A percentile compares a stretch with the other conserved stretches of the same genome.
phyloP scores from a whole-genome alignment of 2,329 filamentous ascomycete genomes.

The Triangularia setosa region DNA sequence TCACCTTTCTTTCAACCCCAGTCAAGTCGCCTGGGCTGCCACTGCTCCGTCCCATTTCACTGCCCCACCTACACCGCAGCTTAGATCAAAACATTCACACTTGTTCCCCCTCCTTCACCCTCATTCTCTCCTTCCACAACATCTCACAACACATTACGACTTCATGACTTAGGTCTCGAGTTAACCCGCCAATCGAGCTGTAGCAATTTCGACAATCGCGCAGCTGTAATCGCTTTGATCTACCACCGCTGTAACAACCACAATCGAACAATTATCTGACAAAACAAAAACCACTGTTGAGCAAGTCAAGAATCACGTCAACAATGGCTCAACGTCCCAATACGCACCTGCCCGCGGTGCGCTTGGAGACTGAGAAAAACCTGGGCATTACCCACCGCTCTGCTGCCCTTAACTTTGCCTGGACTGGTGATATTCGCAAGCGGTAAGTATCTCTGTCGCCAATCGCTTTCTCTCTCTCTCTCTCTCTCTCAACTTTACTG shows the following conservation, averaged over 20 bases:
- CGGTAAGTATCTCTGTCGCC: constrained; percentile 31
- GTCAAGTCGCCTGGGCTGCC: background rate
- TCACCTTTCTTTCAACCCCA: background rate
- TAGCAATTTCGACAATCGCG: background rate
- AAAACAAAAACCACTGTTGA: constrained; percentile 7
- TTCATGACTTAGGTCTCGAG: background rate
- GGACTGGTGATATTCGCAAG: constrained; percentile 43
- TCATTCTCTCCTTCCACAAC: too few species aligned
- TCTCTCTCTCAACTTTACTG: constrained; percentile 6
- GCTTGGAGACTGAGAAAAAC: constrained; percentile 31
- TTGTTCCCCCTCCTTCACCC: background rate
- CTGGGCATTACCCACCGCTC: constrained; percentile 42
- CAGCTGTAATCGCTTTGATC: background rate
- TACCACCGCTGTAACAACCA: background rate
- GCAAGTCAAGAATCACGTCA: constrained; percentile 8
- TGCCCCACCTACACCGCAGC: background rate
- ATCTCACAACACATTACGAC: background rate
- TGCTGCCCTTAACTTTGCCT: constrained; percentile 37
- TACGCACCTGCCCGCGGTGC: constrained; percentile 29
- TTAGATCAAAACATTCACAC: background rate
- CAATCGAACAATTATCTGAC: background rate
- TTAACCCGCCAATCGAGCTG: background rate
- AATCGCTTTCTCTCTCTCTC: background rate
- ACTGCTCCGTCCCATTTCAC: background rate
- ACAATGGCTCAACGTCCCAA: constrained; percentile 25